Evolutionary conservation across 805 yeast species (phyloP), one percentile per base, ranked within the genome.

Genomic region (Myxozyma vanderwaltii): DNA sequence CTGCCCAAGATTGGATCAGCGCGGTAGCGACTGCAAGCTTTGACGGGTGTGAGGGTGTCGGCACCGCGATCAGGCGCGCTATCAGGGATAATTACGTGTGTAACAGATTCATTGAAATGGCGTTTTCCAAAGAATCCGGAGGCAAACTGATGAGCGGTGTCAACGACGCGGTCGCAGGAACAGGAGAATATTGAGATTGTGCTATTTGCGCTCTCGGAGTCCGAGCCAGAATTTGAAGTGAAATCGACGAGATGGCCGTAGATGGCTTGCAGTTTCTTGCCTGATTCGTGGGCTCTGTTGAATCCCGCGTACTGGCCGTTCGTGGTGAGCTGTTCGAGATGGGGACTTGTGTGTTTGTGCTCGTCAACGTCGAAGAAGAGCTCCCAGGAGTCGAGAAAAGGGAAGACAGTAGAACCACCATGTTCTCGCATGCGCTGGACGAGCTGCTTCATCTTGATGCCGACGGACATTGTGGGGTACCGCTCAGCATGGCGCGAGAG

Each of bases 11-110:
- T 35, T 36, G 24, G 24, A 38, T 63, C 65, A 15, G 33, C 19
- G 21, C 60, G 57, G 40, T 62, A 62, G 8, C 31, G 38, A 33
- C 39, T 5, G 39, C 66, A 63, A 7, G 58, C 54, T 31, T 61
- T 61, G 27, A 41, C 66, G 3, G 66, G 65, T 27, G 66, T 63
- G 29, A 63, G 51, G n/a, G 65, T 63, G 40, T 63, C 64, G 6
- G 48, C 66, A 5, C 66, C 66, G 17, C 61, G 46, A 10, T 36
- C 41, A 4, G 54, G 55, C 6, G 49, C 66, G 13, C 31, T 7
- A 19, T 63, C 66, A 8, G 60, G 58, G 27, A 62, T 39, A 10
- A 63, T 41, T 24, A 62, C 63, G 27, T 63, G 60, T 15, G 47
- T n/a, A 36, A 49, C 41, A 2, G 39, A 27, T 13, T 29, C 26